Conservation (phyloP, 495 filamentous ascomycete species). For the Polyplosphaeria fusca region DNA sequence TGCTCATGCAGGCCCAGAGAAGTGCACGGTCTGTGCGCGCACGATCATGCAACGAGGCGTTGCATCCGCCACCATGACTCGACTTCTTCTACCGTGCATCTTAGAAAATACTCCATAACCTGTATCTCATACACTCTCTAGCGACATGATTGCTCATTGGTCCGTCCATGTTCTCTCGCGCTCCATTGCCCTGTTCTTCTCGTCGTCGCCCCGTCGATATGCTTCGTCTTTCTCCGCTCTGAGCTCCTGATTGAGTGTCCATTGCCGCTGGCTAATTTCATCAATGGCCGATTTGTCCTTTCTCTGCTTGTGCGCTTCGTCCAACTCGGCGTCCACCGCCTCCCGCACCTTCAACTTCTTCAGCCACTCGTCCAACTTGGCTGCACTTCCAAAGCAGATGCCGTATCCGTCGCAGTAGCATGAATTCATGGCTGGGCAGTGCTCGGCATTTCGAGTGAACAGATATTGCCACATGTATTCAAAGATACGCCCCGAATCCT, state of each 20-base stretch:
- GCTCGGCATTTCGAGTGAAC: slow-evolving; percentile 20
- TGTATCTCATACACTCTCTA: too few relatives aligned
- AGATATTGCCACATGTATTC: slow-evolving; percentile 32
- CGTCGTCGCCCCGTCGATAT: slow-evolving; percentile 16
- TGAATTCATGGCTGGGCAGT: slow-evolving; percentile 16
- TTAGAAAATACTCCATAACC: too few relatives aligned
- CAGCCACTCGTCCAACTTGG: slow-evolving; percentile 17
- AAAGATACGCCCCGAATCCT: slow-evolving; percentile 21
- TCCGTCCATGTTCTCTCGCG: slow-evolving; percentile 9
- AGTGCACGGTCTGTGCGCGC: too few relatives aligned
- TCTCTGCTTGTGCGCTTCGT: slow-evolving; percentile 3
- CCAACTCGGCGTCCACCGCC: slow-evolving; percentile 4
- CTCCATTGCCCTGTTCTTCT: slow-evolving; percentile 17
- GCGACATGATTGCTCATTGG: slow-evolving; percentile 2
- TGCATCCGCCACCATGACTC: too few relatives aligned
- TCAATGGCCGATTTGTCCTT: slow-evolving; percentile 5
- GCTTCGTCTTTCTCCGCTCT: slow-evolving; percentile 4
- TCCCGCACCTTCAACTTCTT: slow-evolving; percentile 16
- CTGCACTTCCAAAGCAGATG: slow-evolving; percentile 24
- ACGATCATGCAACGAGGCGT: too few relatives aligned
- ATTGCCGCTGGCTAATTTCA: not conserved
- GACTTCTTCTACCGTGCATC: too few relatives aligned
- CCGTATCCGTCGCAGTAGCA: slow-evolving; percentile 33
- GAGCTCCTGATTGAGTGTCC: slow-evolving; percentile 12
- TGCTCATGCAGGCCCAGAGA: too few relatives aligned